A percentile compares a stretch with the other conserved stretches of the same genome.
phyloP scores from a whole-genome alignment of 345 rosid genomes.

The Leavenworthia alabamica region DNA sequence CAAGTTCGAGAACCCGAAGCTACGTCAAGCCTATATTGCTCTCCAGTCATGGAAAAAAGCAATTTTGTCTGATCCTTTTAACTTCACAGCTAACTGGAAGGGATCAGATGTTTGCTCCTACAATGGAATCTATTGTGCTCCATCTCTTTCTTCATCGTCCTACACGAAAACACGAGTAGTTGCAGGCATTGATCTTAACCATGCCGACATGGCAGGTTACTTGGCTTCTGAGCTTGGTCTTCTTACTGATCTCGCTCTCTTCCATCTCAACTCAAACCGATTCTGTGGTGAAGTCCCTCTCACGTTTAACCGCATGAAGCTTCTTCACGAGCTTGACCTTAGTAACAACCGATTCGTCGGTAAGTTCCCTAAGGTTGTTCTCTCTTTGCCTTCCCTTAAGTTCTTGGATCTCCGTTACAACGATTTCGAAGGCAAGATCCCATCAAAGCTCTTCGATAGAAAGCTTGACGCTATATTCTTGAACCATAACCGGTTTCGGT shows the following conservation, averaged over 20 bases:
- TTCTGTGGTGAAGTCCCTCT: constrained; percentile 61
- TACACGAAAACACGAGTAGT: constrained; percentile 38
- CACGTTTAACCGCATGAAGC: constrained; percentile 46
- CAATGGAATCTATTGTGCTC: constrained; percentile 53
- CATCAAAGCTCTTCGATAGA: constrained; percentile 49
- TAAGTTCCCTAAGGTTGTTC: constrained; percentile 50
- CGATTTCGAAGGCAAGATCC: constrained; percentile 69
- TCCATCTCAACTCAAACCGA: constrained; percentile 68
- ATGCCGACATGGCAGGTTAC: constrained; percentile 69
- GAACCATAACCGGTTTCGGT: constrained; percentile 55
- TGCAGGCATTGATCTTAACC: constrained; percentile 69
- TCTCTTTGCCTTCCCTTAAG: constrained; percentile 53
- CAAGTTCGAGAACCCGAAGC: constrained; percentile 47
- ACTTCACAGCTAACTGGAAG: constrained; percentile 63
- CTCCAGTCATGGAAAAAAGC: constrained; percentile 63
- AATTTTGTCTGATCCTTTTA: constrained; percentile 61
- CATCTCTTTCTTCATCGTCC: constrained; percentile 20
- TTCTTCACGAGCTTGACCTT: constrained; percentile 61
- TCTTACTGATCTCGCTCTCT: constrained; percentile 56
- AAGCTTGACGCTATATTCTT: constrained; percentile 58
- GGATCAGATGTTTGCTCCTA: constrained; percentile 60
- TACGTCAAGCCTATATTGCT: constrained; percentile 64
- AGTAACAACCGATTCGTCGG: constrained; percentile 78
- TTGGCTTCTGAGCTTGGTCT: constrained; percentile 57
- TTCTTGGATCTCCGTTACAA: constrained; percentile 69